phyloP scores from a whole-genome alignment of 176 grass and related monocot species.

The Cenchrus purpureus region DNA sequence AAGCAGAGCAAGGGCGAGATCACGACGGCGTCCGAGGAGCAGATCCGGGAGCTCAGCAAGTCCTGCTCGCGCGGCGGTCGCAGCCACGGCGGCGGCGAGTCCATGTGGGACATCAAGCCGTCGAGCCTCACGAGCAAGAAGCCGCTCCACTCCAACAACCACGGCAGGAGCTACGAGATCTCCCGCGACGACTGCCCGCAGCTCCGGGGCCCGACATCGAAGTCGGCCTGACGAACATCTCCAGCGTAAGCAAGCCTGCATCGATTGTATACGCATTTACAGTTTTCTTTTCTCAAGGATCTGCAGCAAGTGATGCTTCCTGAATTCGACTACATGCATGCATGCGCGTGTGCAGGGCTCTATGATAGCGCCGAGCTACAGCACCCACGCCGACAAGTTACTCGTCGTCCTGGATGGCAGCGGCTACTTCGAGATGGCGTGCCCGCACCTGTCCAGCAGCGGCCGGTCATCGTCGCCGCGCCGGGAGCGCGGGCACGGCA shows the following conservation, averaged over 20 bases:
- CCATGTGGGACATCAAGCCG: conserved; percentile 50
- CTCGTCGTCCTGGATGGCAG: background rate
- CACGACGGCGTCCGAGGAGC: conserved; percentile 58
- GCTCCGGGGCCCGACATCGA: conserved; percentile 51
- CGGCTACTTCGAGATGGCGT: conserved; percentile 77
- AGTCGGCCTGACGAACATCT: conserved; percentile 64
- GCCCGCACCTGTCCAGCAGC: conserved; percentile 41
- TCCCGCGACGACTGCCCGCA: conserved; percentile 51
- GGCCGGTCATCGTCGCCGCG: background rate
- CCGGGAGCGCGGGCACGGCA: background rate
- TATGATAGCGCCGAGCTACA: conserved; percentile 76
- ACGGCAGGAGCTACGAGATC: conserved; percentile 55
- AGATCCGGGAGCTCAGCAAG: conserved; percentile 60
- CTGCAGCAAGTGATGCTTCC: background rate
- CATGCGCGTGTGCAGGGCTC: conserved; percentile 52
- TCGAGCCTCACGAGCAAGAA: conserved; percentile 54
- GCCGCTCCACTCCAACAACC: conserved; percentile 57
- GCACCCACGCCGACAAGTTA: conserved; percentile 53
- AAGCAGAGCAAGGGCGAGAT: conserved; percentile 56
- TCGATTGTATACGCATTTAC: background rate
- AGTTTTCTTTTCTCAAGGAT: background rate
- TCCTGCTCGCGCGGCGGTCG: conserved; percentile 34
- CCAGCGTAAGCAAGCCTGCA: conserved; percentile 39
- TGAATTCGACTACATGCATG: background rate
- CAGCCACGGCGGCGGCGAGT: background rate